These are phyloP conservation scores for Boehmeria nivea DNA, from an alignment of 306 rosid genomes.

Conservation along the genomic window DNA sequence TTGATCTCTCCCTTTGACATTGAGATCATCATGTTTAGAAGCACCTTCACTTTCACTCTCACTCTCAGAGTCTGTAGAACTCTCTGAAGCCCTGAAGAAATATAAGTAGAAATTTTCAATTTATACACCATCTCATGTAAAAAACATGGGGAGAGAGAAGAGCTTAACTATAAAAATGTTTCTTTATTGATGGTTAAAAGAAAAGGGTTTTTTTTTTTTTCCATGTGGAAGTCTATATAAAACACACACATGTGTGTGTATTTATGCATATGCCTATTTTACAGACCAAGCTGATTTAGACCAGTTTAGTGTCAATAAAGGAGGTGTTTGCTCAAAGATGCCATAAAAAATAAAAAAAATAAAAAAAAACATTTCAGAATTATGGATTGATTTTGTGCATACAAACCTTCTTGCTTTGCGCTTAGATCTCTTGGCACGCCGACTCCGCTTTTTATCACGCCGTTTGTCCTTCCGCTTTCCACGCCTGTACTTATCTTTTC, in stretches of 20 bases:
- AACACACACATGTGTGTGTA: too few relatives aligned
- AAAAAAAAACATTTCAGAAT: background rate
- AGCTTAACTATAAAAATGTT: background rate
- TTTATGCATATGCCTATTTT: too few relatives aligned
- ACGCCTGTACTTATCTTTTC: conserved; percentile 60
- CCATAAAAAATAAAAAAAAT: too few relatives aligned
- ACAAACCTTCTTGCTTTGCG: conserved; percentile 67
- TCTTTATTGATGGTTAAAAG: background rate
- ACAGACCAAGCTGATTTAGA: too few relatives aligned
- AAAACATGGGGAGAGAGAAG: background rate
- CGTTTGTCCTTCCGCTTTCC: conserved; percentile 62
- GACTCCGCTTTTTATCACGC: conserved; percentile 58
- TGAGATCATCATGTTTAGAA: conserved; percentile 41
- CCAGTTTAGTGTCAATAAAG: too few relatives aligned
- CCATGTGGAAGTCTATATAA: too few relatives aligned
- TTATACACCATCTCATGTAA: background rate
- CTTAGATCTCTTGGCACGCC: conserved; percentile 59
- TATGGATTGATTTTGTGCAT: conserved; percentile 1
- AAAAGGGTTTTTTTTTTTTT: background rate
- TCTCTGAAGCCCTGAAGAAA: conserved; percentile 46
- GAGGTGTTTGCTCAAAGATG: too few relatives aligned
- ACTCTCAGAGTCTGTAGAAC: conserved; percentile 54
- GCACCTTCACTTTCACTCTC: conserved; percentile 42
- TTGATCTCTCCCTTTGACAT: conserved; percentile 32
- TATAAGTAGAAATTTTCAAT: background rate